Percentiles rank a stretch among this genome's conserved stretches.
phyloP scores from a whole-genome alignment of 768 basidiomycete genomes.

The Lentinus tigrinus region DNA sequence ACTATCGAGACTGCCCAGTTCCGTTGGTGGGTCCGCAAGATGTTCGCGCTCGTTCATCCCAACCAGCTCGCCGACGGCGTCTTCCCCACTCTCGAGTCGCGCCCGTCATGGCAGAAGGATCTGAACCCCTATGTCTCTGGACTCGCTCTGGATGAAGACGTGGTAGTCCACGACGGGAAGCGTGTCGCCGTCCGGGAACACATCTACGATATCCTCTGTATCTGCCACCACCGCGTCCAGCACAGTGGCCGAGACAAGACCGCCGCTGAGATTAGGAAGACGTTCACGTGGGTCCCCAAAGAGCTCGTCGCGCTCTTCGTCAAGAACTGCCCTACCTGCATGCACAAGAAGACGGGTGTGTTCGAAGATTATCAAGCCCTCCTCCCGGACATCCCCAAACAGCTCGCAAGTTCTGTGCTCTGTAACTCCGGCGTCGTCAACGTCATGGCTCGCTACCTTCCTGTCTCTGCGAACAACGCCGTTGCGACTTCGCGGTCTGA shows the following conservation, averaged over 20 bases:
- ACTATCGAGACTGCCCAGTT: constrained; percentile 62
- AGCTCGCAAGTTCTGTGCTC: neutral
- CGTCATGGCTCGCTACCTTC: neutral
- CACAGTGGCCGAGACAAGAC: constrained; percentile 86
- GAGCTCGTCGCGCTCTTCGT: constrained; percentile 79
- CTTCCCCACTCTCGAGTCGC: neutral
- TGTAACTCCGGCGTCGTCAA: neutral
- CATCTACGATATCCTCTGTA: constrained; percentile 74
- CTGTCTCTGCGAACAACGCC: neutral
- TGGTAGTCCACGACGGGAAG: constrained; percentile 68
- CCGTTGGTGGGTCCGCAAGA: constrained; percentile 82
- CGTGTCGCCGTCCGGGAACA: constrained; percentile 78
- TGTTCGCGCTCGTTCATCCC: constrained; percentile 51
- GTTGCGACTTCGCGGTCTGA: neutral
- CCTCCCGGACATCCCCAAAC: neutral
- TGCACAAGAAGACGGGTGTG: constrained; percentile 39
- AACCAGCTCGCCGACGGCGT: neutral
- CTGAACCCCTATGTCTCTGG: neutral
- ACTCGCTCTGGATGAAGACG: constrained; percentile 9
- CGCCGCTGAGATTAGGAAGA: constrained; percentile 57
- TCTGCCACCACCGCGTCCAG: constrained; percentile 60
- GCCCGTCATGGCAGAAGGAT: neutral
- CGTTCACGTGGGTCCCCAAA: constrained; percentile 85
- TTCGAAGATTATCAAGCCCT: neutral
- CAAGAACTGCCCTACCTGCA: constrained; percentile 77